Evolutionary conservation across 352 stramenopile species (phyloP), one percentile per base, ranked within the genome.

Genomic region (Pilasporangium apinafurcum): DNA sequence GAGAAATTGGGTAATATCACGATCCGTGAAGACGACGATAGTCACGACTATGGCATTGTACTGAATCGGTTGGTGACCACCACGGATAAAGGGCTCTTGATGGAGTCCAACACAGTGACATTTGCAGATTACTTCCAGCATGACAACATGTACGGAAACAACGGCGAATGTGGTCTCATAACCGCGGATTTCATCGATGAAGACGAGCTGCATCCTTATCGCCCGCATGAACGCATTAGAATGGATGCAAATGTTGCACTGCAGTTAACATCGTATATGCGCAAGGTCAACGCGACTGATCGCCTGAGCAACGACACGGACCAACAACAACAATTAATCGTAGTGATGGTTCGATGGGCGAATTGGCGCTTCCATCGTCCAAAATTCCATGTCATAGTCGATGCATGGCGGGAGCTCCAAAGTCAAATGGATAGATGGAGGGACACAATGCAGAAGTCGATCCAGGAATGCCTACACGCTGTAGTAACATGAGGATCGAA

Each of bases 1-100:
- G 67, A 86, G 31, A 64, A 64, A 32, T 44, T 83, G 8, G 70
- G 70, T 4, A 51, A 81, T 28, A 72, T 84, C 18, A 81, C 70
- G 5, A 61, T 74, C 33, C 63, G 67, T 4, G 70, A 84, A 38
- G 63, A 81, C 31, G 69, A 83, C 48, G 77, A 73, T 35, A 60
- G 50, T 4, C 37, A 55, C 1, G 72, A 72, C 29, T 52, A 60
- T 42, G 64, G 59, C 35, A 55, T 77, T 30, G 37, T 82, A 2
- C 66, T 64, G 16, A 77, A 83, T 43, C 64, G 79, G 29, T 59
- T 68, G 7, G 48, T 86, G 1, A 57, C 80, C 9, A 67, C 67
- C 34, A 75, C 65, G 24, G 55, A 59, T 0, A 46, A 68, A 10
- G 66, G 65, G 3, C 37, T 77, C 12, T 57, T 69, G 22, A 51